A percentile compares a stretch with the other conserved stretches of the same genome.
Evolutionary conservation across 2,329 filamentous ascomycete genomes (phyloP).

Genomic region (Fusarium robinianum): DNA sequence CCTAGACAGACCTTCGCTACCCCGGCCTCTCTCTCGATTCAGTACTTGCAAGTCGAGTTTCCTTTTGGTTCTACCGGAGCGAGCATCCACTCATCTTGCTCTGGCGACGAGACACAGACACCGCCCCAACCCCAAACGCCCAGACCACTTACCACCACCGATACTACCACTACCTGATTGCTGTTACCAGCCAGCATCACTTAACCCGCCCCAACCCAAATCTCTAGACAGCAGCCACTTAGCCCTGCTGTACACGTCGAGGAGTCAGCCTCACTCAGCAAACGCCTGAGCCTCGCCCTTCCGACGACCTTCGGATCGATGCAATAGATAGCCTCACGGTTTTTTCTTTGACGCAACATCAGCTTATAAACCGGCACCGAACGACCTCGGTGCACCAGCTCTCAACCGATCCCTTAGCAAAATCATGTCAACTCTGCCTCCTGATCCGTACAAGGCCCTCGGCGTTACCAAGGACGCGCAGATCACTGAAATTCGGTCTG

Average conservation of each 20-base stretch:
- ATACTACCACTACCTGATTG: constrained; percentile 13
- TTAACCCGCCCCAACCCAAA: constrained; percentile 29
- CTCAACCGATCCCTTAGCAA: constrained; percentile 13
- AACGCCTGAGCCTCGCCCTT: constrained; percentile 29
- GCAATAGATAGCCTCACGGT: constrained; percentile 27
- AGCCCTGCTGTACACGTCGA: constrained; percentile 26
- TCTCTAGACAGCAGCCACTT: constrained; percentile 30
- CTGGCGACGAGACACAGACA: constrained; percentile 36
- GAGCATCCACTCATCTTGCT: constrained; percentile 33
- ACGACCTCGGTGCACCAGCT: constrained; percentile 16
- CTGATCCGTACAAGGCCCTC: constrained; percentile 80
- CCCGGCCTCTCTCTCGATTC: constrained; percentile 34
- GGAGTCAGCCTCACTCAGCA: constrained; percentile 32
- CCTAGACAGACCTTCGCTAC: constrained; percentile 29
- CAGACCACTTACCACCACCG: constrained; percentile 29
- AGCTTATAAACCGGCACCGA: constrained; percentile 25
- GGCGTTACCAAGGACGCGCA: constrained; percentile 75
- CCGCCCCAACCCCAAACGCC: constrained; percentile 35
- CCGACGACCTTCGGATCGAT: constrained; percentile 32
- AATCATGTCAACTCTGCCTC: constrained; percentile 56
- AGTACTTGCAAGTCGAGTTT: constrained; percentile 33
- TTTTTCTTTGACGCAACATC: constrained; percentile 11
- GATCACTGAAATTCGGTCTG: constrained; percentile 71
- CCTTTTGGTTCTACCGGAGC: constrained; percentile 34
- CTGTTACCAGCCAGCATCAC: constrained; percentile 25